Evolutionary conservation across 2,329 filamentous ascomycete genomes (phyloP).

Genomic region (Arthrobotrys megalospora): DNA sequence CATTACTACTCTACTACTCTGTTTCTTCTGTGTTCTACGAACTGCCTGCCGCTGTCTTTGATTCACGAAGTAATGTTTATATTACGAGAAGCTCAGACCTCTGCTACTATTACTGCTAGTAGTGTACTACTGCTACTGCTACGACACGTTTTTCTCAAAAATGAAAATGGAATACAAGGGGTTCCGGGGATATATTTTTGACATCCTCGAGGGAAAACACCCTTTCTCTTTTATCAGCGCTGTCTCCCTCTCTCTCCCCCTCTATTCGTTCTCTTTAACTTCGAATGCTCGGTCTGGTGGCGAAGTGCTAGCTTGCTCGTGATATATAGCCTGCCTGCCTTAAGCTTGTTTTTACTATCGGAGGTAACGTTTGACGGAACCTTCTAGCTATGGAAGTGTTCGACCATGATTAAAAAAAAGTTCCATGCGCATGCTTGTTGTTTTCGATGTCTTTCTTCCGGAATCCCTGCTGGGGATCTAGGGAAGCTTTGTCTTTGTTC

Average conservation of each 20-base stretch:
- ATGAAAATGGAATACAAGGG: constrained; percentile 37
- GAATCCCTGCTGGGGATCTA: no score
- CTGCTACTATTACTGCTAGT: neutral
- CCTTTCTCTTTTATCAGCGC: constrained; percentile 1
- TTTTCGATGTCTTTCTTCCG: no score
- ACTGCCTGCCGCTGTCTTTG: constrained; percentile 41
- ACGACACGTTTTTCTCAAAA: neutral
- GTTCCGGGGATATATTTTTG: constrained; percentile 32
- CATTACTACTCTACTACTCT: constrained; percentile 35
- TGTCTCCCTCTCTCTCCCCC: neutral
- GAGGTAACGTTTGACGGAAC: no score
- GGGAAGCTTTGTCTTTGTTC: no score
- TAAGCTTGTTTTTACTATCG: no score
- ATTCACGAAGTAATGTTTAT: constrained; percentile 60
- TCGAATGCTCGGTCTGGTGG: neutral
- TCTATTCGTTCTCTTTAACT: neutral
- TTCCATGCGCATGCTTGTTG: no score
- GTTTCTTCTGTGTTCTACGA: constrained; percentile 21
- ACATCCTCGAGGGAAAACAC: neutral
- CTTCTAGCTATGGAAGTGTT: no score
- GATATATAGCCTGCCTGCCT: no score
- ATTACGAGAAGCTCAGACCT: constrained; percentile 53
- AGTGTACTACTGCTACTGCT: neutral
- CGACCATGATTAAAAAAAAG: no score
- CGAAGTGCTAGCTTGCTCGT: no score